Conservation (phyloP, 169 alveolate species). For the Pseudocohnilembus persalinus region DNA sequence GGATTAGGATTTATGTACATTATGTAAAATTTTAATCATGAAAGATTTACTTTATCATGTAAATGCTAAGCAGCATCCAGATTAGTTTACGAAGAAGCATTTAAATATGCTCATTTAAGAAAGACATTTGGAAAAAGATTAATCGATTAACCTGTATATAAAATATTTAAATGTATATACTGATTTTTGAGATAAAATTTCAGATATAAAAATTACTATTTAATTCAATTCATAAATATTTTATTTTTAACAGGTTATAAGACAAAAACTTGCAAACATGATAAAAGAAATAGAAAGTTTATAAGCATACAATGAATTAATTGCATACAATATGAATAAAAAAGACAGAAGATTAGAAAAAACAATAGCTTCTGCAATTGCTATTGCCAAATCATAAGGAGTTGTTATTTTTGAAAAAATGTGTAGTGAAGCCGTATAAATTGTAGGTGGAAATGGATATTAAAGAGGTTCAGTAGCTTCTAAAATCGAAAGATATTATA, state of each 20-base stretch:
- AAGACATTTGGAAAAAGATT: constrained; percentile 46
- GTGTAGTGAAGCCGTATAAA: background rate
- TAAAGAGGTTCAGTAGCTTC: constrained; percentile 44
- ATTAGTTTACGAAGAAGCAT: constrained; percentile 37
- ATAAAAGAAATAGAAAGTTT: constrained; percentile 40
- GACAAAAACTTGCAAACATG: constrained; percentile 50
- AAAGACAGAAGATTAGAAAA: background rate
- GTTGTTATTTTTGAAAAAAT: background rate
- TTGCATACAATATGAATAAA: background rate
- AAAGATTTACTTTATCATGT: constrained; percentile 41
- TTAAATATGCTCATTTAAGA: constrained; percentile 36
- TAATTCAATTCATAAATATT: background rate
- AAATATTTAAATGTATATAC: too few relatives aligned
- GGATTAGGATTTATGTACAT: constrained; percentile 49
- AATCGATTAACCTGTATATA: constrained; percentile 41
- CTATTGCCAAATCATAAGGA: background rate
- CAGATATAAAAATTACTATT: too few relatives aligned
- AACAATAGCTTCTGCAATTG: background rate
- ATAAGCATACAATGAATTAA: background rate
- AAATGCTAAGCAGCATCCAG: constrained; percentile 47
- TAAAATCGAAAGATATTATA: constrained; percentile 47
- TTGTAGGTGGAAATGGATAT: constrained; percentile 49
- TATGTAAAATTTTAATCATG: constrained; percentile 52
- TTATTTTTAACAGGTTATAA: constrained; percentile 4
- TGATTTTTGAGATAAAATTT: too few relatives aligned